phyloP scores from a whole-genome alignment of 345 rosid genomes.

The Diplotaxis tenuifolia region DNA sequence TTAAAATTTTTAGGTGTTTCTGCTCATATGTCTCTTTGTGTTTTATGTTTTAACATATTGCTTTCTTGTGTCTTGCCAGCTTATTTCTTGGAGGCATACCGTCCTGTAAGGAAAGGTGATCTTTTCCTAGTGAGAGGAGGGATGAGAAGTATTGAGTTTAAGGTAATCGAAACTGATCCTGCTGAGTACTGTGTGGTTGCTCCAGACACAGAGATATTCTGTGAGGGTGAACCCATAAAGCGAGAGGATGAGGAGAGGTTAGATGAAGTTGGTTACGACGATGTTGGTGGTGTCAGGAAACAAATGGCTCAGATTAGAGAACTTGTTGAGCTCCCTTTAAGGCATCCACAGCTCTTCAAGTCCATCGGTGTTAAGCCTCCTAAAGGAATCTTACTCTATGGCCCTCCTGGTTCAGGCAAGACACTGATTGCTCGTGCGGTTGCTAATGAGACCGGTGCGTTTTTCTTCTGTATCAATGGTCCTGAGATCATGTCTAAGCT shows the following conservation, averaged over 20 bases:
- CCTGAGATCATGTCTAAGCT: conserved; percentile 74
- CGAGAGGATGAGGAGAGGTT: conserved; percentile 73
- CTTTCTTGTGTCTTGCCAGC: conserved; percentile 32
- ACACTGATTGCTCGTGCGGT: conserved; percentile 67
- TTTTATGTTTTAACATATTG: not conserved
- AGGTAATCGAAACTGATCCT: conserved; percentile 45
- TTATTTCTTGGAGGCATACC: conserved; percentile 67
- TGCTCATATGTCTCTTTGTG: not conserved
- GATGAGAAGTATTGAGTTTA: conserved; percentile 71
- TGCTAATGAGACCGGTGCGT: conserved; percentile 73
- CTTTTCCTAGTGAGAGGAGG: conserved; percentile 69
- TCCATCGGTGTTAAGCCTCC: conserved; percentile 75
- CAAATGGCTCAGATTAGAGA: conserved; percentile 80
- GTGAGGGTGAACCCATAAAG: conserved; percentile 67
- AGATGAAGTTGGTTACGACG: conserved; percentile 74
- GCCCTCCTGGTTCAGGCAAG: conserved; percentile 62
- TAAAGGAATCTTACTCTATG: conserved; percentile 65
- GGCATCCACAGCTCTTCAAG: conserved; percentile 74
- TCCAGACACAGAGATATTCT: conserved; percentile 70
- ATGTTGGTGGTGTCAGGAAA: conserved; percentile 73
- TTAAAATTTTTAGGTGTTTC: no score
- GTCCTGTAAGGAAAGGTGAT: conserved; percentile 67
- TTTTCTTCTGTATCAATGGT: conserved; percentile 69
- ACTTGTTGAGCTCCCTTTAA: conserved; percentile 64
- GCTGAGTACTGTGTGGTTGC: conserved; percentile 72